Percentiles rank a stretch among this genome's conserved stretches.
phyloP scores from a whole-genome alignment of 352 stramenopile species.

The Pythium insidiosum region DNA sequence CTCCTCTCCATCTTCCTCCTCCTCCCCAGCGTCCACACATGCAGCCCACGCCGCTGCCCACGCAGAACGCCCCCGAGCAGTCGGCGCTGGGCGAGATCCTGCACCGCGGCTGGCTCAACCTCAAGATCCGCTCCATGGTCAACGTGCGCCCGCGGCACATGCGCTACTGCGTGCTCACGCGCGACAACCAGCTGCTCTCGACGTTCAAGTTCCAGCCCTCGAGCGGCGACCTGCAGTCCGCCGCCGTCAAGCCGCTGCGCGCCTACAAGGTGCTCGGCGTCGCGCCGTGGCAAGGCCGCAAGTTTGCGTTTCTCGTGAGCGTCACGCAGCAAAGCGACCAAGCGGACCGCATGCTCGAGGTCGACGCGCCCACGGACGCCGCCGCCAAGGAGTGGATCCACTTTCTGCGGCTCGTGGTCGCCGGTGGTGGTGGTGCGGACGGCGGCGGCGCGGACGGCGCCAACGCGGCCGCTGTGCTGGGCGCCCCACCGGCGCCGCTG shows the following conservation, averaged over 20 bases:
- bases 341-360: conserved; percentile 71
- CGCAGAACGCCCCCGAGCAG: conserved; percentile 27
- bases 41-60: conserved; percentile 44
- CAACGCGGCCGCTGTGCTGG: conserved; percentile 5
- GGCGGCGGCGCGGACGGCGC: not conserved
- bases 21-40: too few relatives aligned
- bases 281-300: conserved; percentile 56
- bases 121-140: conserved; percentile 83
- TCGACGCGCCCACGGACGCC: conserved; percentile 49
- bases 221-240: conserved; percentile 45
- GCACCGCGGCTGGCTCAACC: conserved; percentile 74
- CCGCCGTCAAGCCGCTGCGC: conserved; percentile 49
- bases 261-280: conserved; percentile 66
- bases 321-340: conserved; percentile 60
- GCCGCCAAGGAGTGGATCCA: conserved; percentile 71
- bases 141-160: conserved; percentile 78
- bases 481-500: conserved; percentile 14
- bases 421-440: conserved; percentile 21
- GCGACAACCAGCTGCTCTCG: conserved; percentile 49
- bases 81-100: conserved; percentile 67
- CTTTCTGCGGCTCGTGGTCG: conserved; percentile 44
- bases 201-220: conserved; percentile 87
- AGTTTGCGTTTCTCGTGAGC: conserved; percentile 71
- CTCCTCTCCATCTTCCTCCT: too few relatives aligned
- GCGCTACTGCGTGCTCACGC: conserved; percentile 77